Conservation (phyloP, 1,139 yeast species). For the Yamadazyma oceani region DNA sequence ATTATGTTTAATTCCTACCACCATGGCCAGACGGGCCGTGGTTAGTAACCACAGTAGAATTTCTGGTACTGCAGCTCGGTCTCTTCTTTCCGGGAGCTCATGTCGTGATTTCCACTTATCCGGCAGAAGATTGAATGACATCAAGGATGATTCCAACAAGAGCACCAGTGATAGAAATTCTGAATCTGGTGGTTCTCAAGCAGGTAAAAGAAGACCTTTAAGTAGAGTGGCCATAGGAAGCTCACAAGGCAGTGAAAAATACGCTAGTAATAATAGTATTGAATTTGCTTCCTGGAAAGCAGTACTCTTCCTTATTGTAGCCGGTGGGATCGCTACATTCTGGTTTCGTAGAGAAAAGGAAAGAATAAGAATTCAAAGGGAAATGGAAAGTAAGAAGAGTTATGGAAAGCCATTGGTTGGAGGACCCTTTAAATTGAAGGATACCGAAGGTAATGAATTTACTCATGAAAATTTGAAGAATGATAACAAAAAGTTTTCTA, state of each 20-base stretch:
- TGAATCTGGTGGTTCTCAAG: background rate
- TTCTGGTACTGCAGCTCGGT: too few species aligned
- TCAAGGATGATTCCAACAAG: too few species aligned
- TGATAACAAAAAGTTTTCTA: slow-evolving; percentile 56
- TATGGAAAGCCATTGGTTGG: slow-evolving; percentile 93
- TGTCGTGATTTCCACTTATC: too few species aligned
- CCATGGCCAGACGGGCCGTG: too few species aligned
- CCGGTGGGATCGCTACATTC: slow-evolving; percentile 71
- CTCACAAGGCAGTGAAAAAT: slow-evolving; percentile 25
- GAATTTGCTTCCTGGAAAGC: slow-evolving; percentile 92
- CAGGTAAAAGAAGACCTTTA: slow-evolving; percentile 36
- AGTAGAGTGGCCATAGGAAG: slow-evolving; percentile 53
- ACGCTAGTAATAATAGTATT: slow-evolving; percentile 39
- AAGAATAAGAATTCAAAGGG: slow-evolving; percentile 68
- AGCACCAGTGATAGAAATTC: too few species aligned
- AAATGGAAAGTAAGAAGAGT: slow-evolving; percentile 82
- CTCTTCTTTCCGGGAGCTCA: too few species aligned
- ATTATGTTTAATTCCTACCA: too few species aligned
- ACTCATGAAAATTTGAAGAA: slow-evolving; percentile 68
- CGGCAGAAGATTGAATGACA: too few species aligned
- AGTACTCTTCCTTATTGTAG: slow-evolving; percentile 58
- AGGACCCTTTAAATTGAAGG: slow-evolving; percentile 77
- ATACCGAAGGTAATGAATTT: slow-evolving; percentile 67
- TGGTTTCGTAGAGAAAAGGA: slow-evolving; percentile 73
- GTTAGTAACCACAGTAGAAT: too few species aligned